These are phyloP conservation scores for Dissophora ornata DNA, from an alignment of 192 early-diverging fungal genomes.

Conservation along the genomic window DNA sequence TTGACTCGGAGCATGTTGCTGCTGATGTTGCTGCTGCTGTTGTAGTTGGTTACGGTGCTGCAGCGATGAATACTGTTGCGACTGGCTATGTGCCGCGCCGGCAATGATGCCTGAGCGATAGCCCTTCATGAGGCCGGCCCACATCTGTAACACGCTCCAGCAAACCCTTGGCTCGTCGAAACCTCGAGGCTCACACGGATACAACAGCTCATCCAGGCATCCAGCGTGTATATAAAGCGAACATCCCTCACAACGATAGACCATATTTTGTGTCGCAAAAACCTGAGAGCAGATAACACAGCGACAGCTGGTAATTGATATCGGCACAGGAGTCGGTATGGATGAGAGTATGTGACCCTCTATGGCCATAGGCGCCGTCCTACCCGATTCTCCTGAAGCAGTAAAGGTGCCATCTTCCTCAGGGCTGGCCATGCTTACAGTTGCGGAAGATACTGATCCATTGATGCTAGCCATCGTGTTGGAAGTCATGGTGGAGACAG, in stretches of 20 bases:
- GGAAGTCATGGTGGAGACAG: conserved; percentile 40
- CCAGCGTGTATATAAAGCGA: conserved; percentile 60
- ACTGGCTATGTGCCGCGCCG: conserved; percentile 24
- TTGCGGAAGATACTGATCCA: conserved; percentile 23
- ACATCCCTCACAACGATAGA: conserved; percentile 55
- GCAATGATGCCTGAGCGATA: conserved; percentile 71
- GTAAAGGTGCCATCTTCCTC: conserved; percentile 8
- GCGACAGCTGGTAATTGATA: conserved; percentile 22
- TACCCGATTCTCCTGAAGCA: neutral
- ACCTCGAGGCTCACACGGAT: conserved; percentile 65
- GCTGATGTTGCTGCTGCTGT: conserved; percentile 28
- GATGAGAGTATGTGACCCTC: conserved; percentile 37
- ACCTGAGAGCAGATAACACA: conserved; percentile 34
- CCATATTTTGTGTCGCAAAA: conserved; percentile 10
- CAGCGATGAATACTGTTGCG: too few species aligned
- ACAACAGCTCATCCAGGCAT: conserved; percentile 62
- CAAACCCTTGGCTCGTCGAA: conserved; percentile 79
- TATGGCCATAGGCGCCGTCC: neutral
- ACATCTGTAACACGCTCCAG: conserved; percentile 76
- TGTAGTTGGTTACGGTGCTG: too few species aligned
- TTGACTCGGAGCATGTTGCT: conserved; percentile 11
- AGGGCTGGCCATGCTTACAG: neutral
- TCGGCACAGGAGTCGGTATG: conserved; percentile 26
- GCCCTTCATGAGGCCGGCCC: conserved; percentile 78
- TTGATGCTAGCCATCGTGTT: conserved; percentile 52